These are phyloP conservation scores for Geotrichum siamense DNA, from an alignment of 1,139 yeast genomes.

Conservation along the genomic window DNA sequence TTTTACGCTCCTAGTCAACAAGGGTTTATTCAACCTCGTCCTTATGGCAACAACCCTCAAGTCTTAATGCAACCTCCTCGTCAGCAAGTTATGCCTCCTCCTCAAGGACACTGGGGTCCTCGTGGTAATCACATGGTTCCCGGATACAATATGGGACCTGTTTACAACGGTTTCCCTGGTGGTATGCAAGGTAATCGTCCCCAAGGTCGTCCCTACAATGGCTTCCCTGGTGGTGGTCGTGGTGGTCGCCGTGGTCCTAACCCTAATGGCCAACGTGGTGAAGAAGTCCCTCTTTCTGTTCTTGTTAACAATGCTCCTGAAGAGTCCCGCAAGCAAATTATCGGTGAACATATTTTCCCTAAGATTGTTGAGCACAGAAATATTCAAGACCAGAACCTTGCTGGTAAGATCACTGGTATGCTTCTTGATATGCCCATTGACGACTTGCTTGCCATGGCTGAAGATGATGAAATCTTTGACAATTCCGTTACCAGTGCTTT, in stretches of 20 bases:
- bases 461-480: constrained; percentile 77
- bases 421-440: constrained; percentile 90
- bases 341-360: constrained; percentile 97
- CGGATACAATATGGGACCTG: constrained; percentile 74
- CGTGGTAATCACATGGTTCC: constrained; percentile 32
- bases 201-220: constrained; percentile 26
- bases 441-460: constrained; percentile 83
- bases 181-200: constrained; percentile 32
- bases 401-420: constrained; percentile 99
- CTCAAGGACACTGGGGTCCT: constrained; percentile 65
- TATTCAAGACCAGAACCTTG: constrained; percentile 83
- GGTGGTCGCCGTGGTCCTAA: constrained; percentile 22
- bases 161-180: constrained; percentile 53
- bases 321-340: constrained; percentile 92
- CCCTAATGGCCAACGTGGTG: constrained; percentile 22
- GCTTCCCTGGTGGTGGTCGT: constrained; percentile 23
- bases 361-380: constrained; percentile 79
- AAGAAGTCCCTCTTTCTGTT: constrained; percentile 28
- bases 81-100: constrained; percentile 55
- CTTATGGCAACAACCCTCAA: constrained; percentile 77
- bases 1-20: constrained; percentile 77
- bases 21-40: constrained; percentile 71
- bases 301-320: constrained; percentile 39
- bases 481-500: constrained; percentile 93
- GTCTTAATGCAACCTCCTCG: constrained; percentile 75